These are phyloP conservation scores for Suhomyces bokatorum DNA, from an alignment of 1,139 yeast genomes.

Conservation along the genomic window DNA sequence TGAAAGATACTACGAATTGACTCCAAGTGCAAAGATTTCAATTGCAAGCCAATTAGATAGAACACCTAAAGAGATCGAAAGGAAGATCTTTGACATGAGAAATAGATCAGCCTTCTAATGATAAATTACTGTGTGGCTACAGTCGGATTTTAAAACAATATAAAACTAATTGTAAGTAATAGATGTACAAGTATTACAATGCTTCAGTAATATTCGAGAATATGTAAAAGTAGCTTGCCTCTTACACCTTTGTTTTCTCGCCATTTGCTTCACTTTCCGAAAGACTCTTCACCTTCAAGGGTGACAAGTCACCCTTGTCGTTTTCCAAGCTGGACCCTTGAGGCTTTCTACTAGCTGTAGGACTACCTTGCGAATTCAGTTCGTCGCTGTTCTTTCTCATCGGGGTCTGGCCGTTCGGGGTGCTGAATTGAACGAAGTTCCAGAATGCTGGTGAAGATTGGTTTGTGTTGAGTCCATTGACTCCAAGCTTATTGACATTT, in stretches of 20 bases:
- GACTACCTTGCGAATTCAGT: constrained; percentile 40
- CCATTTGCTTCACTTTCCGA: constrained; percentile 8
- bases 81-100: constrained; percentile 59
- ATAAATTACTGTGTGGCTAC: background rate
- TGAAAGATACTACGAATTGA: constrained; percentile 52
- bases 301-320: constrained; percentile 19
- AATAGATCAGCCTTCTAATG: constrained; percentile 45
- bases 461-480: constrained; percentile 25
- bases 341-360: constrained; percentile 34
- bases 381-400: constrained; percentile 41
- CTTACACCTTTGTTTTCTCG: constrained; percentile 7
- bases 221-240: background rate
- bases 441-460: constrained; percentile 74
- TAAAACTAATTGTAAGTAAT: constrained; percentile 2
- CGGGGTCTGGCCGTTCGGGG: constrained; percentile 58
- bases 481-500: constrained; percentile 15
- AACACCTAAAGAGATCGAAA: constrained; percentile 58
- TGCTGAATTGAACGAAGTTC: constrained; percentile 77
- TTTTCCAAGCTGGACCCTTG: constrained; percentile 14
- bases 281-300: constrained; percentile 17
- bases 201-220: background rate
- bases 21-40: constrained; percentile 37
- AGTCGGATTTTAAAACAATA: constrained; percentile 3
- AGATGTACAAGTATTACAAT: constrained; percentile 4
- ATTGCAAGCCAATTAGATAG: constrained; percentile 59